Base-by-base conservation (phyloP, 352 stramenopile species). In the Hyaloperonospora arabidopsidis region DNA sequence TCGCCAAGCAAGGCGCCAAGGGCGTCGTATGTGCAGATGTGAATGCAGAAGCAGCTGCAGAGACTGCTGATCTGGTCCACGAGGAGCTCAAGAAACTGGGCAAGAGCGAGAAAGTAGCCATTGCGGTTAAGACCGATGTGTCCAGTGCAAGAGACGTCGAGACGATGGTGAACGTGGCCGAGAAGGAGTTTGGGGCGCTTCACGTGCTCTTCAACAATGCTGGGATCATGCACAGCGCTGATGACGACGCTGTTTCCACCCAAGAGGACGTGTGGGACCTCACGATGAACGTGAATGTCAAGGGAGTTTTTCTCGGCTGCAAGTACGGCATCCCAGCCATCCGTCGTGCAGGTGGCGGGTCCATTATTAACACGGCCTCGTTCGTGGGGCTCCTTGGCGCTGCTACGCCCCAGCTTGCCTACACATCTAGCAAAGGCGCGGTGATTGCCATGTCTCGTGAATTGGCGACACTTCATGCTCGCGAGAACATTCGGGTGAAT, bases 401-500 rank as follows among this genome's bases (percentile, higher is more conserved):
- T 2, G 84, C 84, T 18, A 94, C 84, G 23, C 84, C 84, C 25
- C 84, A 94, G 61, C 73, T 94, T n/a, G 84, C 84, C 54, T 94
- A 94, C 68, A 94, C 84, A 39, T 86, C 76, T 28, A 91, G 79
- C 64, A 93, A 93, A 57, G 85, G 83, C n/a, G 85, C 84, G 1
- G 82, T 95, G 32, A 86, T 94, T 52, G 74, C 82, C 36, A 87
- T 95, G 73, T 88, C 81, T n/a, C 76, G 82, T 32, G 82, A 93
- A 46, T 65, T 95, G 44, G 81, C 83, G 8, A 84, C 84, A 8
- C 87, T 94, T 58, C 83, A 93, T 54, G 85, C 85, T 44, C 76
- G 82, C 38, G 78, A 95, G 55, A 93, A 93, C 61, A 93, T 95
- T 52, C 75, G 85, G 17, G 85, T 95, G 19, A 95, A 95, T 53